Conservation (phyloP, 1,284 basidiomycete genomes). For the Marasmius oreades region DNA sequence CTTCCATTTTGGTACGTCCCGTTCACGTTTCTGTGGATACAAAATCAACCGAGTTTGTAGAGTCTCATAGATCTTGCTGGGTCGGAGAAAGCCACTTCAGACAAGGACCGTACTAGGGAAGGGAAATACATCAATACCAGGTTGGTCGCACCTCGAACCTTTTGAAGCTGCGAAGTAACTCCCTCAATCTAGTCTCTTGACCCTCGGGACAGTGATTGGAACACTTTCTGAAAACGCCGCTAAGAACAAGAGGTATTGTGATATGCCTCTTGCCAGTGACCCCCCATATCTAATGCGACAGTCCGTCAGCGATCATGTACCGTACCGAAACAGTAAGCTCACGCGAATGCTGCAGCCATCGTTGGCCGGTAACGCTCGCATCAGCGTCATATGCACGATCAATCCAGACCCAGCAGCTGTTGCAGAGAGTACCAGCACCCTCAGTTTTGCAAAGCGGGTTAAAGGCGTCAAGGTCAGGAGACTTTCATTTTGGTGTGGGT, state of each 20-base stretch:
- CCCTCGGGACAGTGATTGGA: slow-evolving; percentile 85
- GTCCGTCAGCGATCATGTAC: slow-evolving; percentile 73
- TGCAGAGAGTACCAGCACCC: slow-evolving; percentile 78
- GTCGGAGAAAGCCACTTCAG: slow-evolving; percentile 91
- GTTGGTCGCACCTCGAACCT: slow-evolving; percentile 28
- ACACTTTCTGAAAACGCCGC: slow-evolving; percentile 85
- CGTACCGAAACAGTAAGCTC: slow-evolving; percentile 93
- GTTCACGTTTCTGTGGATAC: slow-evolving; percentile 15
- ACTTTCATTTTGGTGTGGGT: slow-evolving; percentile 21
- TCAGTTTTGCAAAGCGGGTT: slow-evolving; percentile 86
- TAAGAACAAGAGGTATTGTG: slow-evolving; percentile 64
- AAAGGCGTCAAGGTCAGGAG: slow-evolving; percentile 64
- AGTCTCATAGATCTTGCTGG: slow-evolving; percentile 96
- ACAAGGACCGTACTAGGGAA: slow-evolving; percentile 88
- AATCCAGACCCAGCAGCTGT: slow-evolving; percentile 79
- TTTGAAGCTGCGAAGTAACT: background rate
- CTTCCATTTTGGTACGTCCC: slow-evolving; percentile 68
- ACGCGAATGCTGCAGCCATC: slow-evolving; percentile 96
- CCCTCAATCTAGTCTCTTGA: slow-evolving; percentile 63
- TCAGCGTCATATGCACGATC: slow-evolving; percentile 95
- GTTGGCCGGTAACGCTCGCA: slow-evolving; percentile 90
- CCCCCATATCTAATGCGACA: slow-evolving; percentile 2
- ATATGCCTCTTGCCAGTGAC: background rate
- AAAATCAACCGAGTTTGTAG: slow-evolving; percentile 31
- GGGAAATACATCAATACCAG: slow-evolving; percentile 93